Percentiles rank a stretch among this genome's conserved stretches.
phyloP scores from a whole-genome alignment of 306 rosid genomes.

The Pyrus bretschneideri region DNA sequence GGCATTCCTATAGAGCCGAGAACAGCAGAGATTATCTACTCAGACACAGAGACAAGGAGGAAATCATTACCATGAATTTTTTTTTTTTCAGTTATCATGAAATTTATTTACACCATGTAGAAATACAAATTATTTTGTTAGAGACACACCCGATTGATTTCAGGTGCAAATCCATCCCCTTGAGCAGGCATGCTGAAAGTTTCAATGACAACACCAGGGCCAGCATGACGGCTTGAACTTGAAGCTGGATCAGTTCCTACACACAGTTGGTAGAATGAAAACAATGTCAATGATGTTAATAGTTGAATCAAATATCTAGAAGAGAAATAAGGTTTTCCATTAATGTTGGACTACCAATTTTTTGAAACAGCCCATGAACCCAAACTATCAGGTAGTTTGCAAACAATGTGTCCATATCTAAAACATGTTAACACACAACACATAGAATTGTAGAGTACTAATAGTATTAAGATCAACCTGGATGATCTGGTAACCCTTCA shows the following conservation, averaged over 20 bases:
- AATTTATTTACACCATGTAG: constrained; percentile 1
- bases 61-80: constrained; percentile 1
- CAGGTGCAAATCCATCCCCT: constrained; percentile 72
- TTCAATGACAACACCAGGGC: constrained; percentile 89
- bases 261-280: constrained; percentile 13
- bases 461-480: constrained; percentile 43
- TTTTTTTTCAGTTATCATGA: neutral
- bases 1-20: constrained; percentile 81
- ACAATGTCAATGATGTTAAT: neutral
- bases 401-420: neutral
- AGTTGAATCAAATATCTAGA: neutral
- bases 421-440: neutral
- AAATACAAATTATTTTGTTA: constrained; percentile 17
- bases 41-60: constrained; percentile 13
- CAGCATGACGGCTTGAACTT: constrained; percentile 62
- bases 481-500: constrained; percentile 48
- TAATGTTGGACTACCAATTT: neutral
- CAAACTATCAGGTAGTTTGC: neutral
- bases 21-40: constrained; percentile 80
- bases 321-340: neutral
- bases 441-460: neutral
- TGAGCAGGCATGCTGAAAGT: constrained; percentile 78
- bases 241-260: constrained; percentile 70
- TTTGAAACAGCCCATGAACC: neutral
- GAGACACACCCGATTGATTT: constrained; percentile 64